Base-by-base conservation (phyloP, 257 asterid genomes). In the Fraxinus anomala region DNA sequence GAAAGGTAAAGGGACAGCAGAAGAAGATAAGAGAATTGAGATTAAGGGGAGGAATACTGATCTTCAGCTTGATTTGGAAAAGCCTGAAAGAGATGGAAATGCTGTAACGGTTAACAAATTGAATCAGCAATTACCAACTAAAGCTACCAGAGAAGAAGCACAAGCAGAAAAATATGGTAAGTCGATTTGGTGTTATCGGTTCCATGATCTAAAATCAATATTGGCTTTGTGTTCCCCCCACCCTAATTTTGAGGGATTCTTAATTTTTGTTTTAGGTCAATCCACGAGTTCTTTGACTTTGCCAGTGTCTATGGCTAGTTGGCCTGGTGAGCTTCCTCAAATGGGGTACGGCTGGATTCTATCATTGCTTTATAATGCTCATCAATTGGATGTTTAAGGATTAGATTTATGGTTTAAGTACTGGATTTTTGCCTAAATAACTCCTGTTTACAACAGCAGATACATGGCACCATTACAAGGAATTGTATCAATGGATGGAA, bases 241-340 rank as follows among this genome's bases (percentile, higher is more conserved):
- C 51, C 51, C 17, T 6, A 40, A 24, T 79, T 73, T 49, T 40
- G 75, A 44, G 37, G 9, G 24, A 40, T 69, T 79, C 10, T 42
- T 42, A 14, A 42, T 11, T 31, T 34, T 33, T 21, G 79, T 54
- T 71, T 36, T 75, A 91, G 99, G 91, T 77, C 94, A 85, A 80
- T 83, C 90, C 4, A 19, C 87, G 2, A 84, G 85, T 77, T 82
- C 97, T 2, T 39, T 89, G 83, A 91, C 96, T 37, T 61, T 92
- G 80, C 91, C 96, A 1, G 79, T 93, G 91, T 82, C 97, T 1
- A 82, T 91, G 96, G 87, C 94, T 76, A 76, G 87, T 81, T 95
- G 99, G 99, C 96, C 98, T 66, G 91, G 96, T 81, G 99, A 94
- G 81, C 93, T 91, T 86, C 94, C 96, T 85, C 91, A 92, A 1